A percentile compares a stretch with the other conserved stretches of the same genome.
phyloP scores from a whole-genome alignment of 495 filamentous ascomycete genomes.

The Neurospora tetrasperma region DNA sequence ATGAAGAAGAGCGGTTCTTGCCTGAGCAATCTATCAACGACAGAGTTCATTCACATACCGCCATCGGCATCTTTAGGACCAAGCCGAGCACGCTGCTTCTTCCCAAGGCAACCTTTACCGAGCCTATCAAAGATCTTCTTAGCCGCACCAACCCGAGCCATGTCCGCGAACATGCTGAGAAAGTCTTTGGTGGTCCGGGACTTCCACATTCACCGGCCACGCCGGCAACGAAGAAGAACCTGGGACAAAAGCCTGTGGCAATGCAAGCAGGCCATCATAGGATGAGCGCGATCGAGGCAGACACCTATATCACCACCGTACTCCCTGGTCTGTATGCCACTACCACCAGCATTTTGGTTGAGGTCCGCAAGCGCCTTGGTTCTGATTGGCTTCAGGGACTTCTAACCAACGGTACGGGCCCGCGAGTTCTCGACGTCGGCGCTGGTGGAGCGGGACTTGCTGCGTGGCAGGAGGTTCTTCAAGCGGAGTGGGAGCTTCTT shows the following conservation, averaged over 20 bases:
- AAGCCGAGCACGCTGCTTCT: conserved; percentile 59
- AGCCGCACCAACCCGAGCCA: conserved; percentile 60
- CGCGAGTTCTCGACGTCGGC: conserved; percentile 76
- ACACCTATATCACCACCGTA: conserved; percentile 67
- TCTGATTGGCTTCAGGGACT: conserved; percentile 64
- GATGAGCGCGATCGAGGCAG: conserved; percentile 82
- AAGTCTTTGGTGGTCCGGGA: conserved; percentile 59
- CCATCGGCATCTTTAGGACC: conserved; percentile 52
- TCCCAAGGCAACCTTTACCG: conserved; percentile 53
- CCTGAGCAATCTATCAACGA: neutral
- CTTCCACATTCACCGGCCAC: conserved; percentile 58
- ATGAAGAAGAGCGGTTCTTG: neutral
- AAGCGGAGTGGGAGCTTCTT: conserved; percentile 67
- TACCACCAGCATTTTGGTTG: conserved; percentile 60
- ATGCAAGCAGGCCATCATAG: conserved; percentile 57
- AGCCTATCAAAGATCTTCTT: conserved; percentile 57
- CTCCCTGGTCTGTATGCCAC: conserved; percentile 76
- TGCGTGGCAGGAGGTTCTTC: conserved; percentile 75
- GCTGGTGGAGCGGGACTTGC: conserved; percentile 72
- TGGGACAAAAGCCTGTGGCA: conserved; percentile 57
- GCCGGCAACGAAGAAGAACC: conserved; percentile 22
- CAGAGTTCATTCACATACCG: conserved; percentile 57
- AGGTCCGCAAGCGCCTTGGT: conserved; percentile 78
- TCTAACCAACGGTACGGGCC: conserved; percentile 51
- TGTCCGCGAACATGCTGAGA: conserved; percentile 55